These are phyloP conservation scores for Russula sp. DNA, from an alignment of 768 basidiomycete species.

Conservation along the genomic window DNA sequence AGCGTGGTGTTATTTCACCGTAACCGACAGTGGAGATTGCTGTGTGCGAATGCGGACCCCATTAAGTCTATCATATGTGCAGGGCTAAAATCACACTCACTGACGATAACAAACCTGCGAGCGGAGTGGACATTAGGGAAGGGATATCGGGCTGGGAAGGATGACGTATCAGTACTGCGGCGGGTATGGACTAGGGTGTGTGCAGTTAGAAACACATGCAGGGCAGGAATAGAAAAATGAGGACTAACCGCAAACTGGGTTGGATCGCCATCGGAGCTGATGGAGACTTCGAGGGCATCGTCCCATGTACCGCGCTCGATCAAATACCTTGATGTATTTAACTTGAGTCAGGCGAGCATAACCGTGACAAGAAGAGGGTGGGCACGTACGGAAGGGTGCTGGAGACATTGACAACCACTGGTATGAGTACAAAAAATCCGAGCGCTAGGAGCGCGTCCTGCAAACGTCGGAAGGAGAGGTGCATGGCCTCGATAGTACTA, in stretches of 20 bases:
- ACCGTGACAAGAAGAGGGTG: background rate
- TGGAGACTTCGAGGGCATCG: conserved; percentile 69
- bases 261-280: conserved; percentile 82
- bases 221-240: background rate
- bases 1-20: conserved; percentile 87
- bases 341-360: background rate
- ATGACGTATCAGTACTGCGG: conserved; percentile 69
- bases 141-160: conserved; percentile 2
- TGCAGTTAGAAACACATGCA: background rate
- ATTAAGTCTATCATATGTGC: background rate
- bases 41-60: conserved; percentile 31
- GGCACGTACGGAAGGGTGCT: conserved; percentile 66
- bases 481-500: conserved; percentile 92
- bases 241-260: conserved; percentile 66
- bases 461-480: conserved; percentile 78
- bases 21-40: conserved; percentile 90
- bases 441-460: conserved; percentile 86
- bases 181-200: conserved; percentile 56
- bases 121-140: background rate
- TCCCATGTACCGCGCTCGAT: conserved; percentile 92
- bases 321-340: conserved; percentile 58
- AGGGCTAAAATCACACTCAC: conserved; percentile 45
- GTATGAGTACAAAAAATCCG: conserved; percentile 85
- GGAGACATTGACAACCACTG: conserved; percentile 81
- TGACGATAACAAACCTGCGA: conserved; percentile 68